Conservation (phyloP, 768 basidiomycete species). For the Mycena crocata region DNA sequence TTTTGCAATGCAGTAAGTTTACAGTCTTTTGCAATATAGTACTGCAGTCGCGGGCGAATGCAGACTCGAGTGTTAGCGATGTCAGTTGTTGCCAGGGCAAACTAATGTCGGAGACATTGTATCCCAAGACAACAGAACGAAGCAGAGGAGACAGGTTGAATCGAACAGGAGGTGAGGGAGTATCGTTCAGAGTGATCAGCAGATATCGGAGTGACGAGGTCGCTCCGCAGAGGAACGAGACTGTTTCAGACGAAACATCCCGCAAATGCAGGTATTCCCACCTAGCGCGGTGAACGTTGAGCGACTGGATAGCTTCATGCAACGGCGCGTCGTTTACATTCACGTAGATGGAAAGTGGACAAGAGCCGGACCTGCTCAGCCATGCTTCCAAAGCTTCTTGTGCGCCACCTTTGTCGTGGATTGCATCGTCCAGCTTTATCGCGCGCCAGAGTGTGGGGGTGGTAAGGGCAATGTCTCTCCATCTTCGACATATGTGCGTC, state of each 20-base stretch:
- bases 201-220: too few species aligned
- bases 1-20: too few species aligned
- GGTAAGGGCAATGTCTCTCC: too few species aligned
- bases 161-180: too few species aligned
- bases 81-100: background rate
- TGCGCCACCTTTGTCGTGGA: background rate
- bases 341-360: background rate
- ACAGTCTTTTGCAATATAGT: background rate
- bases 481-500: too few species aligned
- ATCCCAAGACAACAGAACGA: background rate
- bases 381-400: background rate
- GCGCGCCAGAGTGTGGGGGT: background rate
- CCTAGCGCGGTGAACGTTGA: too few species aligned
- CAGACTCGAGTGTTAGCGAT: background rate
- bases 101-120: background rate
- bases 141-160: background rate
- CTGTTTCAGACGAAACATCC: too few species aligned
- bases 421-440: background rate
- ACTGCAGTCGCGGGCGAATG: background rate
- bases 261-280: too few species aligned
- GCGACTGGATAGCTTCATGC: background rate
- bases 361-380: background rate
- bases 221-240: too few species aligned
- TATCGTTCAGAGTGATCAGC: too few species aligned
- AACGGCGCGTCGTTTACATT: background rate